Conservation (phyloP, 2,329 filamentous ascomycete genomes). For the Colletotrichum musicola region DNA sequence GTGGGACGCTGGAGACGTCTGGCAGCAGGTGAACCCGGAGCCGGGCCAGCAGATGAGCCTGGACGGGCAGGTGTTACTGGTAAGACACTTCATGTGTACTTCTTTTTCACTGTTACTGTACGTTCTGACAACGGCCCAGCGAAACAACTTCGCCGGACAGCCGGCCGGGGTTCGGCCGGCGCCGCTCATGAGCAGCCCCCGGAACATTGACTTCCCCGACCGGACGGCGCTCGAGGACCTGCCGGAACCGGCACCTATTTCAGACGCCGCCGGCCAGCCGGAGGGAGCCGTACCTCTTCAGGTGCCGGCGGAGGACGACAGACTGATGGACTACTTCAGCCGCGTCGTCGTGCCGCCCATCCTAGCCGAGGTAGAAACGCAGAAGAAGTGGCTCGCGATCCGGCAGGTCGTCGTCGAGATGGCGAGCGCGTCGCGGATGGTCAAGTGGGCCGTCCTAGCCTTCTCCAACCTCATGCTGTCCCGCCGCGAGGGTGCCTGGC, state of each 20-base stretch:
- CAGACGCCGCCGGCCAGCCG: constrained; percentile 20
- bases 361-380: constrained; percentile 64
- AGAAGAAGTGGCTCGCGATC: constrained; percentile 64
- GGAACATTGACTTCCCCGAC: constrained; percentile 16
- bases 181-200: constrained; percentile 19
- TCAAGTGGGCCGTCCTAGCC: constrained; percentile 62
- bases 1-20: constrained; percentile 57
- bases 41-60: constrained; percentile 25
- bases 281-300: constrained; percentile 19
- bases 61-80: constrained; percentile 13
- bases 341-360: constrained; percentile 64
- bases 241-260: constrained; percentile 10
- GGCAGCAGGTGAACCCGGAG: constrained; percentile 46
- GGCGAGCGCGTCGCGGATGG: constrained; percentile 60
- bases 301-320: constrained; percentile 17
- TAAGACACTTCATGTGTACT: too few relatives aligned
- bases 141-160: background rate
- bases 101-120: too few relatives aligned
- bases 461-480: constrained; percentile 62
- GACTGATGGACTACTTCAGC: constrained; percentile 61
- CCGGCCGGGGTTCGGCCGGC: background rate
- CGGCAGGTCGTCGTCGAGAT: constrained; percentile 61
- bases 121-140: background rate
- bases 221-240: constrained; percentile 15
- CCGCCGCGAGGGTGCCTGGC: constrained; percentile 48